Percentiles rank a stretch among this genome's conserved stretches.
Evolutionary conservation across 148 eudicot species (phyloP).

Genomic region (Hydrangea macrophylla): DNA sequence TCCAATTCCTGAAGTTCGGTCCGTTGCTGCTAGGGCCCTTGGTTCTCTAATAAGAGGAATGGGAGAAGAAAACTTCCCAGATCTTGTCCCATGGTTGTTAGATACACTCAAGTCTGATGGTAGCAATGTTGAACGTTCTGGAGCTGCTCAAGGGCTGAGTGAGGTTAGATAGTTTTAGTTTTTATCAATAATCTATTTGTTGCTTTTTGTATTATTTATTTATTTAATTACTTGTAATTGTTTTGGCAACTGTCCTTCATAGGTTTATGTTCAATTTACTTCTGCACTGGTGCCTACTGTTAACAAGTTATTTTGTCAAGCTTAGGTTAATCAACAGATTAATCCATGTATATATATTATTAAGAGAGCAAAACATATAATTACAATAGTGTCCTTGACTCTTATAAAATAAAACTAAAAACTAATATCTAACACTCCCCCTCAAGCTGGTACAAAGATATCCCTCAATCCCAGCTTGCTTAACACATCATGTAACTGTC

Average conservation of each 20-base stretch:
- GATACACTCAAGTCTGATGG: constrained; percentile 91
- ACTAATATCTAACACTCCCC: no score
- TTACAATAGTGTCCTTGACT: no score
- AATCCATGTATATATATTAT: no score
- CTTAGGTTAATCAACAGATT: no score
- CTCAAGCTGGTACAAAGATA: no score
- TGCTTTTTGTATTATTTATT: neutral
- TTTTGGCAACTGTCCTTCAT: neutral
- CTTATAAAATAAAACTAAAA: no score
- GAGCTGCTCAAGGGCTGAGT: constrained; percentile 98
- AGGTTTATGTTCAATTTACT: no score
- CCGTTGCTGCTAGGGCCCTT: constrained; percentile 97
- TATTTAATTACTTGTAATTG: neutral
- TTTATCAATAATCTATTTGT: neutral
- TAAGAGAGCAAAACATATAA: no score
- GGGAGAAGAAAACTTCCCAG: constrained; percentile 96
- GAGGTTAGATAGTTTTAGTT: constrained; percentile 60
- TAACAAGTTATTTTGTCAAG: no score
- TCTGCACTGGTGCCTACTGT: no score
- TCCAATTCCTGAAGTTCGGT: constrained; percentile 97
- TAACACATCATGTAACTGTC: no score
- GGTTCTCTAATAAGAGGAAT: constrained; percentile 95
- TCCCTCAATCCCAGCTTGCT: no score
- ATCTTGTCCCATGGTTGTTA: constrained; percentile 90
- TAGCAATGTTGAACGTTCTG: constrained; percentile 95